Evolutionary conservation across 208 protist genomes (phyloP), one percentile per base, ranked within the genome.

Genomic region (Acanthamoeba royreba): DNA sequence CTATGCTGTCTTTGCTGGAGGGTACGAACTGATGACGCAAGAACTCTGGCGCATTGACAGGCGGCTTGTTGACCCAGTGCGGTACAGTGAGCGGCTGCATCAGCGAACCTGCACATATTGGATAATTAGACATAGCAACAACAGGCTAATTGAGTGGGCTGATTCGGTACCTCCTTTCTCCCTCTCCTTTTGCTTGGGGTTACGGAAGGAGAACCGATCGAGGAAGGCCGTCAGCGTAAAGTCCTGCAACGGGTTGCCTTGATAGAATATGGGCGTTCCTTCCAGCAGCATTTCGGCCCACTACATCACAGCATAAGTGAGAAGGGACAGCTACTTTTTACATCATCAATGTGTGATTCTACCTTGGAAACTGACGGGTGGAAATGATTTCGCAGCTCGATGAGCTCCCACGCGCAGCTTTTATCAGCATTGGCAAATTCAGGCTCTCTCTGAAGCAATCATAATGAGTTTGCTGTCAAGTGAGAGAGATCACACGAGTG

Each of bases 211-310:
- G 45, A 94, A 94, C 61, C 94, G 92, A n/a, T 93, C 93, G 38
- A 95, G 88, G 79, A 94, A 94, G 31, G 87, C 45, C 22, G 69
- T 83, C 22, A 94, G 86, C 22, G 95, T 92, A 45, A 94, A 94
- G 83, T 96, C 95, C 63, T 83, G 31, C 31, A 96, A 74, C 46
- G 95, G 89, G 38, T 96, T 92, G 52, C 95, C 93, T 33, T 83
- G 38, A 55, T 95, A 95, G 45, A 77, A 43, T 31, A 96, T 92
- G 55, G 63, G 69, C 40, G 31, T 61, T 11, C 52, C 85, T 28
- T 93, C 38, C 19, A 94, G 45, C 35, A 45, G 53, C 35, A 93
- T 53, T 8, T 22, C 35, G 31, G 47, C 40, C 31, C 61, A 69
- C 55, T 49, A n/a, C n/a, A n/a, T n/a, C n/a, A n/a, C n/a, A n/a